phyloP scores from a whole-genome alignment of 805 yeast species.

The Dipodascopsis uninucleata region DNA sequence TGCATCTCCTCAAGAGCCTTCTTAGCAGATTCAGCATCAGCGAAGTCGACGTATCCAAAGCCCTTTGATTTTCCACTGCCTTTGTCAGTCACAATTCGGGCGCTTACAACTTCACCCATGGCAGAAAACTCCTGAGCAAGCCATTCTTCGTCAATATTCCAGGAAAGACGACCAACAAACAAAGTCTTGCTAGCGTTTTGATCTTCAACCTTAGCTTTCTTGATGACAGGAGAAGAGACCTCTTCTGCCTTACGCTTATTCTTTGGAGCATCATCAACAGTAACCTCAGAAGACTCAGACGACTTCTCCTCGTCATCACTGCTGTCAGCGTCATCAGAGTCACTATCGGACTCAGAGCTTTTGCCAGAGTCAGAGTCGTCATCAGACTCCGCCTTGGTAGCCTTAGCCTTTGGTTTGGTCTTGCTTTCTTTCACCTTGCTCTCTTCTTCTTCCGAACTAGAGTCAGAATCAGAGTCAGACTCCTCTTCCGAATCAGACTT shows the following conservation, averaged over 20 bases:
- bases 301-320: constrained; percentile 13
- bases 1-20: constrained; percentile 80
- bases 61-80: constrained; percentile 92
- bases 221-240: constrained; percentile 45
- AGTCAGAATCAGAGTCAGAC: constrained; percentile 28
- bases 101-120: constrained; percentile 74
- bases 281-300: constrained; percentile 9
- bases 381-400: constrained; percentile 31
- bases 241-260: constrained; percentile 44
- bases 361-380: constrained; percentile 36
- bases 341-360: constrained; percentile 33
- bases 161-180: constrained; percentile 95
- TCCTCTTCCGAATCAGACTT: constrained; percentile 23
- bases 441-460: constrained; percentile 24
- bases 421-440: constrained; percentile 11
- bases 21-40: constrained; percentile 69
- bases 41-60: constrained; percentile 82
- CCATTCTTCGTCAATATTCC: constrained; percentile 97
- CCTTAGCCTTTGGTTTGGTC: constrained; percentile 14
- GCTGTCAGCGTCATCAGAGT: constrained; percentile 33
- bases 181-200: constrained; percentile 73
- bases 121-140: constrained; percentile 80
- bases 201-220: constrained; percentile 50
- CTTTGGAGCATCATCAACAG: constrained; percentile 19
- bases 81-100: constrained; percentile 93